Conservation (phyloP, 2,329 filamentous ascomycete genomes). For the Claviceps pazoutovae region DNA sequence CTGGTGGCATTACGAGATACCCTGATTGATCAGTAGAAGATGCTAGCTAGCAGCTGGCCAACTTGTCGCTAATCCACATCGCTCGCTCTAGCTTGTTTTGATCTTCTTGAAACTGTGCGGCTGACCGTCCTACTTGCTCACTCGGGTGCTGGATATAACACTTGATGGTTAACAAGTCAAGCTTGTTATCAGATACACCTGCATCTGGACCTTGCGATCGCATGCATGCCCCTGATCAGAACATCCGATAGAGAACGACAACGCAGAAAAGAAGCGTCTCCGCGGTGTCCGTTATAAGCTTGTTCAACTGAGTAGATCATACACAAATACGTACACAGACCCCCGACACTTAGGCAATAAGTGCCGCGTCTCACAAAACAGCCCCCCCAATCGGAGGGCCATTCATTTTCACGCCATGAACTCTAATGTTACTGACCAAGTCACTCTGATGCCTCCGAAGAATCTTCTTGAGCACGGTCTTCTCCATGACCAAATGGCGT, state of each 20-base stretch:
- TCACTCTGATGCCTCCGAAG: constrained; percentile 60
- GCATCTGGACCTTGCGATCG: no score
- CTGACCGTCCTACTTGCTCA: no score
- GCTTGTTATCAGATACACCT: no score
- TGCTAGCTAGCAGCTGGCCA: neutral
- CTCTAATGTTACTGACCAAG: constrained; percentile 33
- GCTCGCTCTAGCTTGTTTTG: no score
- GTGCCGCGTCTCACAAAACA: neutral
- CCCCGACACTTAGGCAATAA: no score
- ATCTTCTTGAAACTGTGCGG: no score
- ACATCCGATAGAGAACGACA: no score
- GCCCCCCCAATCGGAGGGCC: constrained; percentile 20
- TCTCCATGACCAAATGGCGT: constrained; percentile 76
- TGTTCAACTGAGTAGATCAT: neutral
- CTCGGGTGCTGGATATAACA: no score
- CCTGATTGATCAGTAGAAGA: neutral
- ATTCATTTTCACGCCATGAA: constrained; percentile 24
- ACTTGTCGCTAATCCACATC: neutral
- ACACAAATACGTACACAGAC: neutral
- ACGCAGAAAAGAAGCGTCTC: no score
- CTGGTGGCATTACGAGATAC: constrained; percentile 2
- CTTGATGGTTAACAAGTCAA: no score
- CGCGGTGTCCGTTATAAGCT: neutral
- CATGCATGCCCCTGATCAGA: no score
- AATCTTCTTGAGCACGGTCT: constrained; percentile 61